Base-by-base conservation (phyloP, 1,284 basidiomycete genomes). In the Microbotryum violaceum region DNA sequence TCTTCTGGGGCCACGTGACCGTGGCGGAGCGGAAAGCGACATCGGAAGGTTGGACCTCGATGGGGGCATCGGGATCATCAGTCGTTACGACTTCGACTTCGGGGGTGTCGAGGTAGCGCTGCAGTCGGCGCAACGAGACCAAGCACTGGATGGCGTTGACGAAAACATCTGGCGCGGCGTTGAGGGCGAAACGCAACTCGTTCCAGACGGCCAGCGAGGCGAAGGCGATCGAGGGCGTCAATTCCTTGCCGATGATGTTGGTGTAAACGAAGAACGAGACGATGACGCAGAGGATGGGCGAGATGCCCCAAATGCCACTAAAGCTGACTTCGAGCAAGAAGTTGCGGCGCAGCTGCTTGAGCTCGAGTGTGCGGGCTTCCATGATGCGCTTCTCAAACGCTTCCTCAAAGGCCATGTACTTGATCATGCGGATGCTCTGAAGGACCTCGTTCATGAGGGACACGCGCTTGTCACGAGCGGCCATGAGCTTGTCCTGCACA, bases 371-470 rank as follows among this genome's bases (percentile, higher is more conserved):
- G 27, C 71, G 55, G 23, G 68, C 64, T 56, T 82, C 83, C 59
- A 88, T 75, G 9, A 94, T 85, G 9, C 82, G 81, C 37, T 80
- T 79, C 76, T 94, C 90, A 71, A 94, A 94, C 70, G 85, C 88
- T 23, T 88, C 83, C 76, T 96, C 92, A 27, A 64, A 67, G 8
- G 66, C 66, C 65, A 70, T 66, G 52, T 67, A 70, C 80, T 96
- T 94, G 70, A 94, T 82, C 89, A 94, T 93, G n/a, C 90, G 81
- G 65, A 96, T 91, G 4, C 83, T 89, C 54, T 88, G 88, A 8
- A 96, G 78, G 58, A 92, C 83, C 83, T 94, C 91, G 71, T 94
- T 94, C 91, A 94, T 96, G 52, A 94, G 77, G 1, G 86, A 80
- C 21, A 92, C 89, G 54, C 92, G 83, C 75, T 91, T 87, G 70